Base-by-base conservation (phyloP, 148 eudicot species). In the Rhododendron kiyosumense region DNA sequence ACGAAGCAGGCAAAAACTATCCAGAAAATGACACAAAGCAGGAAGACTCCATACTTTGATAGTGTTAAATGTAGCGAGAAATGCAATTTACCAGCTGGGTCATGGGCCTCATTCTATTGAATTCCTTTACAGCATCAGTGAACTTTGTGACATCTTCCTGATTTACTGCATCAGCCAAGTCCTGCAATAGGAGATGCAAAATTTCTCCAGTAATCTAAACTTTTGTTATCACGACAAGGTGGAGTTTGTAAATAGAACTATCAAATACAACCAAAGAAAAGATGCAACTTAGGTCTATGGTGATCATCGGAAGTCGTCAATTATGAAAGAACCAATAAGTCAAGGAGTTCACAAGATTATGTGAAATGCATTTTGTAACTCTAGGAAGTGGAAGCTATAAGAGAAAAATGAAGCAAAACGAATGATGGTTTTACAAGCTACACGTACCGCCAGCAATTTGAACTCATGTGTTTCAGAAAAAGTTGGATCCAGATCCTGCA, bases 91-190 rank as follows among this genome's bases (percentile, higher is more conserved):
- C 94, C 92, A 91, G 88, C 79, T 89, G 89, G 80, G 91, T 89
- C 91, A 13, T 0, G 6, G 2, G 3, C 3, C 0, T 54, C 61
- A 90, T 88, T 88, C 91, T 86, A 80, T 92, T 91, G 46, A 67
- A 92, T 84, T 90, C 88, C 85, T 89, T 91, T 61, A 91, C 87
- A 85, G 88, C 92, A 77, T 86, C 89, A 75, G 90, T 87, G 41
- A 89, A 92, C 85, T 87, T 88, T 13, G 84, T 88, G 38, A 93
- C 79, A 85, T 93, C 92, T 86, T 89, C 92, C 81, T 91, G 91
- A 86, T 93, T 92, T 76, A 92, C 30, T 85, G 95, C 92, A 86
- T 91, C 86, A 83, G 93, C 93, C 90, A 93, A 87, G 83, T 87
- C 89, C 95, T 93, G 81, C 71, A 71, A 83, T 45, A 28, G 32